phyloP scores from a whole-genome alignment of 148 eudicot genomes.

The Cornus kousa region DNA sequence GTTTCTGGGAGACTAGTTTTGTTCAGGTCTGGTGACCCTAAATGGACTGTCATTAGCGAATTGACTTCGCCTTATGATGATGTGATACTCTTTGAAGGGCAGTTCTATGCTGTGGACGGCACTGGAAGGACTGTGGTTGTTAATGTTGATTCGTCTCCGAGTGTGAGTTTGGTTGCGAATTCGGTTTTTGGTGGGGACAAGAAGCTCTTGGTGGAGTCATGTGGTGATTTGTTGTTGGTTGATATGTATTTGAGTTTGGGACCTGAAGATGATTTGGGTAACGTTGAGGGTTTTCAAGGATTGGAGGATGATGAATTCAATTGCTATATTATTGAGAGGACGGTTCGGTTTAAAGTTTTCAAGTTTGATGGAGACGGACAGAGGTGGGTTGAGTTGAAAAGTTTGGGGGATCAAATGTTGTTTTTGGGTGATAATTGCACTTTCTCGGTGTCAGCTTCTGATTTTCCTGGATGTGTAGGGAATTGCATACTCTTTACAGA shows the following conservation, averaged over 20 bases:
- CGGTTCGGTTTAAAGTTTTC: slow-evolving; percentile 63
- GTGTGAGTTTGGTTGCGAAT: slow-evolving; percentile 35
- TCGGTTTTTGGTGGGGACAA: slow-evolving; percentile 74
- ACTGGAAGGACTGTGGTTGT: slow-evolving; percentile 57
- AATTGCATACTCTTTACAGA: slow-evolving; percentile 58
- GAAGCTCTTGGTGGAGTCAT: slow-evolving; percentile 58
- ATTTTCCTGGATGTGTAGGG: slow-evolving; percentile 44
- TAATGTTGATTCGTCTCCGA: slow-evolving; percentile 11
- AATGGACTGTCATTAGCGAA: slow-evolving; percentile 57
- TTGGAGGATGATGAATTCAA: too few relatives aligned
- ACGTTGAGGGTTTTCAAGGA: slow-evolving; percentile 27
- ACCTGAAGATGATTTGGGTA: slow-evolving; percentile 44
- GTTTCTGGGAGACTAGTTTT: slow-evolving; percentile 69
- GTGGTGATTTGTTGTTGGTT: slow-evolving; percentile 61
- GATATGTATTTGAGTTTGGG: slow-evolving; percentile 60
- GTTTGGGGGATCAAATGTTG: slow-evolving; percentile 61
- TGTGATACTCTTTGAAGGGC: slow-evolving; percentile 46
- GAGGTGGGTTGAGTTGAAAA: slow-evolving; percentile 60
- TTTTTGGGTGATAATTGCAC: slow-evolving; percentile 66
- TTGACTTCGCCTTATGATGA: slow-evolving; percentile 60
- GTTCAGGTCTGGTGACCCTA: slow-evolving; percentile 38
- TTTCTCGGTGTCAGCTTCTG: slow-evolving; percentile 55
- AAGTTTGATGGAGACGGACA: slow-evolving; percentile 39
- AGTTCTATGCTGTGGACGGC: slow-evolving; percentile 68
- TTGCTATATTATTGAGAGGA: slow-evolving; percentile 41